Evolutionary conservation across 164 flowering plant species (phyloP), one percentile per base, ranked within the genome.

Genomic region (Liquidambar formosana): DNA sequence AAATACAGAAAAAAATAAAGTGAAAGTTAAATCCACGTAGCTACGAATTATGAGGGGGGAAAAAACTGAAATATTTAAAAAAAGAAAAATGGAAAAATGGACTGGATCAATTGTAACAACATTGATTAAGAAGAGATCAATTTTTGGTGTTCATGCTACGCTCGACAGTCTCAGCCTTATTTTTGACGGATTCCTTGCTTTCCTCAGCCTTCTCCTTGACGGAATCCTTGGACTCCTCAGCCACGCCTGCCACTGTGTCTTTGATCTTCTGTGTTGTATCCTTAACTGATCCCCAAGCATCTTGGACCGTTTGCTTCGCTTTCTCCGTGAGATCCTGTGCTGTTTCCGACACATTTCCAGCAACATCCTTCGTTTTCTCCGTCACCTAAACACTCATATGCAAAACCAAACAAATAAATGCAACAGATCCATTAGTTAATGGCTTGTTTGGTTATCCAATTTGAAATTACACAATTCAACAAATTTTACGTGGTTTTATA

Each of bases 201-300:
- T 72, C 78, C 41, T 78, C 78, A 33, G 75, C 79, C 62, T 74
- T 57, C 16, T 69, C 72, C 27, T 67, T 78, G 38, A 73, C 53
- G n/a, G 67, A 13, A 8, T 63, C 72, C 64, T 49, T 63, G 21
- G 81, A 14, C 10, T 69, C 78, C 45, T 75, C 83, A 25, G 73
- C 76, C 70, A 74, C 74, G 6, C 76, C 78, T 0, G 52, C 71
- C 28, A 78, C 84, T 12, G 76, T 71, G 44, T 81, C 79, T 61
- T 75, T 81, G 38, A 81, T 57, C 64, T 78, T 78, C 51, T 73
- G 69, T 0, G 83, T 67, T 18, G 77, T 78, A 26, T 81, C 79
- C 63, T 76, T 81, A 13, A 74, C 76, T 3, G 78, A 18, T 11
- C 62, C 84, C 84, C 81, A 81, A 45, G 84, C 79, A 12, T 56